Conservation (phyloP, 2,329 filamentous ascomycete species). For the Alternaria atra region DNA sequence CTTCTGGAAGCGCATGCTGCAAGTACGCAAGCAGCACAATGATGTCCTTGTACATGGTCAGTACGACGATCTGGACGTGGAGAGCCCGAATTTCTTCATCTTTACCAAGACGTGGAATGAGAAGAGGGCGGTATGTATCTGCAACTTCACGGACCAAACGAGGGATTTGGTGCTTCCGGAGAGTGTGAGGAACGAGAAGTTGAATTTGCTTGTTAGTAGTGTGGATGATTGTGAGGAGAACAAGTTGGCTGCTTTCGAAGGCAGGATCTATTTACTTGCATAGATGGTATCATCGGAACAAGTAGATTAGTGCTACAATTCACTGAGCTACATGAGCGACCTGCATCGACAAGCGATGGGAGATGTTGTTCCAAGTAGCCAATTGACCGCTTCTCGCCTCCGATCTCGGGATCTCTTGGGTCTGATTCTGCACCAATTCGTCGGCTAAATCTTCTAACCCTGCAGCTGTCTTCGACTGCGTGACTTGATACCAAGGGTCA, state of each 20-base stretch:
- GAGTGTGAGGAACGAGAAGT: constrained; percentile 41
- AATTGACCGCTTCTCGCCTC: constrained; percentile 30
- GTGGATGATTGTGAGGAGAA: constrained; percentile 26
- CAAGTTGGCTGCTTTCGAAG: constrained; percentile 39
- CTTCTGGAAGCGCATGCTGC: constrained; percentile 68
- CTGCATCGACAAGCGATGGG: constrained; percentile 38
- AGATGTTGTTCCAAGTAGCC: constrained; percentile 47
- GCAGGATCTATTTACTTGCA: constrained; percentile 39
- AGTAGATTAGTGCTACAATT: not conserved
- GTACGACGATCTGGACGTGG: constrained; percentile 62
- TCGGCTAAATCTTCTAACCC: constrained; percentile 34
- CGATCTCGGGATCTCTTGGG: constrained; percentile 19
- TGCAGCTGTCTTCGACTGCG: constrained; percentile 46
- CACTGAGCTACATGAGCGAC: constrained; percentile 13
- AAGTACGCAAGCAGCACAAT: constrained; percentile 63
- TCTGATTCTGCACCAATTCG: constrained; percentile 16
- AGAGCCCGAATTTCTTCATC: constrained; percentile 66
- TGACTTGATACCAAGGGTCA: constrained; percentile 48
- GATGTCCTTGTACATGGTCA: constrained; percentile 70
- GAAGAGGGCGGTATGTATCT: constrained; percentile 41
- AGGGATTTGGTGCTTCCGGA: constrained; percentile 48
- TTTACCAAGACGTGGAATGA: constrained; percentile 48
- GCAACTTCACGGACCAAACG: constrained; percentile 47
- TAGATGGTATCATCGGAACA: not conserved
- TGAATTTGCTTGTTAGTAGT: constrained; percentile 36